Evolutionary conservation across 1,139 yeast species (phyloP), one percentile per base, ranked within the genome.

Genomic region (Diutina pseudorugosa): DNA sequence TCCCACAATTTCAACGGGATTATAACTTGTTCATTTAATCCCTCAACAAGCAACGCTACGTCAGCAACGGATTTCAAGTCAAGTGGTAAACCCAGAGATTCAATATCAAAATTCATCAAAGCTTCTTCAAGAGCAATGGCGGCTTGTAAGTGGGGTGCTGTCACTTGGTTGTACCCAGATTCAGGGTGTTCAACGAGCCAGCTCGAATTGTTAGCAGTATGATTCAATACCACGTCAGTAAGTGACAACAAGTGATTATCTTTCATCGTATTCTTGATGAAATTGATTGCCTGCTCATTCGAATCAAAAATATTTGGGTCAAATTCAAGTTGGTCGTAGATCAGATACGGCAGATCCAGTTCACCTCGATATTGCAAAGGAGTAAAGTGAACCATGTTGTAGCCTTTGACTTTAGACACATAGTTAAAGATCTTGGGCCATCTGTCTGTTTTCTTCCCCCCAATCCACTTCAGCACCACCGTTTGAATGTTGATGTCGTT

Each of bases 341-440:
- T 87, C 3, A 96, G 87, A 63, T 91, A 93, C 0, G 98, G 98
- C 8, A 97, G 90, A 64, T 91, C 79, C 0, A 96, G 87, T 54
- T 76, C 83, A 27, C 98, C 98, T 52, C 98, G 76, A 57, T 82
- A 71, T 66, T 91, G 97, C 57, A 93, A 73, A 0, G 98, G 98
- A 1, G 98, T 90, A 65, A 93, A 93, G 69, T 93, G 98, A 50
- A 93, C 72, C 96, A 91, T 88, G 65, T 93, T 93, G 71, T 91
- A 93, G 19, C 94, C 93, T 66, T 93, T 93, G 9, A 68, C 65
- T 18, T 82, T 70, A 14, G 36, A 30, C 48, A 93, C 77, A 51
- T 78, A 76, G 3, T 66, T 63, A 55, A 93, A 85, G 55, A 87
- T 71, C 1, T 69, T 63, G 54, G 80, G 79, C 98, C 98, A 93